Evolutionary conservation across 106 monocot genomes (phyloP).

Genomic region (Phalaenopsis aphrodite): DNA sequence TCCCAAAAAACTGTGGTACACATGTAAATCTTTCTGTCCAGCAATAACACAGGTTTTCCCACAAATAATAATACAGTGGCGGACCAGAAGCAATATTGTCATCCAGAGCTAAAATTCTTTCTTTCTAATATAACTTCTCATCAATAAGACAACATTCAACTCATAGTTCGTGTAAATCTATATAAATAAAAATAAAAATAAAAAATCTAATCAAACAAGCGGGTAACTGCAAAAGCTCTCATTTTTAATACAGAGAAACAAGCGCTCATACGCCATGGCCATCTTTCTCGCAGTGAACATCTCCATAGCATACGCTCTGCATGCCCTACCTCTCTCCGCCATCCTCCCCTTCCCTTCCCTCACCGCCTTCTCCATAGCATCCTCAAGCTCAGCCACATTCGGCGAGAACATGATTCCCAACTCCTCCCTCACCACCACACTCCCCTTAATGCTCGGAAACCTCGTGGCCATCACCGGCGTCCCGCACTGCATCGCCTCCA

Average conservation of each 20-base stretch:
- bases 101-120: too few species aligned
- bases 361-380: slow-evolving; percentile 55
- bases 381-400: slow-evolving; percentile 53
- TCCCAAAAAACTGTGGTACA: too few species aligned
- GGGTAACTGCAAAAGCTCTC: slow-evolving; percentile 15
- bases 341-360: slow-evolving; percentile 44
- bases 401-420: slow-evolving; percentile 85
- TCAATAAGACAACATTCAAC: too few species aligned
- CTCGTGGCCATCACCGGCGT: slow-evolving; percentile 74
- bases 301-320: slow-evolving; percentile 47
- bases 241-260: slow-evolving; percentile 27
- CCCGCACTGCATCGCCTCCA: slow-evolving; percentile 99
- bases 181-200: background rate
- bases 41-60: too few species aligned
- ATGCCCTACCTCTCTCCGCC: slow-evolving; percentile 52
- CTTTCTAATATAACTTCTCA: too few species aligned
- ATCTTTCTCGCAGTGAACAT: slow-evolving; percentile 87
- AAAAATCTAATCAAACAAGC: slow-evolving; percentile 9
- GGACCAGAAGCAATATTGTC: too few species aligned
- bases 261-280: slow-evolving; percentile 85
- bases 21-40: too few species aligned
- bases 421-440: slow-evolving; percentile 68
- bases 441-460: slow-evolving; percentile 90
- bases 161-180: too few species aligned
- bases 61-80: too few species aligned